Evolutionary conservation across 768 basidiomycete genomes (phyloP), one percentile per base, ranked within the genome.

Genomic region (Suillus sp.): DNA sequence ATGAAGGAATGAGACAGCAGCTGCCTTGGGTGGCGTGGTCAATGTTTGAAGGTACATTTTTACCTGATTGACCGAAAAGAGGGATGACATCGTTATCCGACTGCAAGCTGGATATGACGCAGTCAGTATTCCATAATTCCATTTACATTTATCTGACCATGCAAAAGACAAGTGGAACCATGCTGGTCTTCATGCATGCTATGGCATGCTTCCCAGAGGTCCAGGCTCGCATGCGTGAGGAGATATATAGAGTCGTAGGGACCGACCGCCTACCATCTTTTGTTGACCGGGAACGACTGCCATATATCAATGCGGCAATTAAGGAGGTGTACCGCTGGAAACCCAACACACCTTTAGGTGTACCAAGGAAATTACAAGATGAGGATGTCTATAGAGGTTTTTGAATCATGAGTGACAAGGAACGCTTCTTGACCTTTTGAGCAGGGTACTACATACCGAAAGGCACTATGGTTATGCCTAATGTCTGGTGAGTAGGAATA

Each of bases 161-260:
- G 30, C 5, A n/a, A 61, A 25, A 64, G 63, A 42, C 61, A 34
- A 37, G 47, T 53, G 59, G 43, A 27, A 38, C 63, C 13, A 62
- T 51, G 43, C 10, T 64, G 27, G 42, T 38, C 35, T 64, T 64
- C 35, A 64, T 64, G 16, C 45, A 62, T 40, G 60, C 60, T 16
- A 63, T 60, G 59, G 59, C 53, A 11, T 60, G 42, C 22, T 60
- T 34, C 51, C 59, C 59, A 20, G 53, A 60, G 32, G 53, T 60
- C 16, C 59, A 60, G 22, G 30, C 30, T 16, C 42, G 51, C 25
- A 57, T 57, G 38, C 56, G 56, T 11, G 56, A 57, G 37, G 84
- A 86, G 69, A 75, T 86, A 55, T 83, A 86, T 67, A 64, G 61
- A 42, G 80, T 85, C 6, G 70, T 80, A 62, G 82, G 69, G 11